A percentile compares a stretch with the other conserved stretches of the same genome.
Evolutionary conservation across 2,329 filamentous ascomycete species (phyloP).

Genomic region (Colletotrichum sojae): DNA sequence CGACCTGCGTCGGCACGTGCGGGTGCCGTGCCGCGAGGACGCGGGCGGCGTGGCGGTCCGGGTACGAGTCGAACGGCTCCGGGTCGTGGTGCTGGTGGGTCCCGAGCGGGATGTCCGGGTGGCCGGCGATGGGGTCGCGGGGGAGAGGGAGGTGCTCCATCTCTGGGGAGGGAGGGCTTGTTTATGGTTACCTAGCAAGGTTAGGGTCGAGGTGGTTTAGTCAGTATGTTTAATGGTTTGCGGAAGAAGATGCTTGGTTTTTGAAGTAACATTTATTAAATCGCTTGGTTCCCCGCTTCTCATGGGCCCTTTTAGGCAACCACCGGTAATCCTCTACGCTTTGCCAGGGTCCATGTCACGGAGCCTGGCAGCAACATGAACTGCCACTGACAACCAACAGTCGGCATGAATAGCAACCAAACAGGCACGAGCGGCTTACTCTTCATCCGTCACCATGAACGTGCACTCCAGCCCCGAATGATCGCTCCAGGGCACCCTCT

Average conservation of each 20-base stretch:
- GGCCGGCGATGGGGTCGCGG: slow-evolving; percentile 20
- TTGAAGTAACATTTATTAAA: no score
- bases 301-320: no score
- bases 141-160: slow-evolving; percentile 37
- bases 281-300: no score
- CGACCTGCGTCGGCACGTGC: slow-evolving; percentile 27
- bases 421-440: background rate
- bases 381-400: no score
- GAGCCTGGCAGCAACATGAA: no score
- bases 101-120: background rate
- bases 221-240: background rate
- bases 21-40: slow-evolving; percentile 10
- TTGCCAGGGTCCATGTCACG: no score
- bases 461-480: slow-evolving; percentile 28
- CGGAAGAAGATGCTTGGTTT: no score
- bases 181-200: background rate
- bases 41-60: slow-evolving; percentile 11
- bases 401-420: background rate
- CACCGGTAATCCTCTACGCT: no score
- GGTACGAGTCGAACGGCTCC: slow-evolving; percentile 28
- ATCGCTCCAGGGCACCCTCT: slow-evolving; percentile 25
- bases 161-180: background rate
- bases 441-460: background rate
- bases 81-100: slow-evolving; percentile 12
- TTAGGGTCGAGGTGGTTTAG: background rate